phyloP scores from a whole-genome alignment of 2,329 filamentous ascomycete genomes.

The Fusarium duplospermum region DNA sequence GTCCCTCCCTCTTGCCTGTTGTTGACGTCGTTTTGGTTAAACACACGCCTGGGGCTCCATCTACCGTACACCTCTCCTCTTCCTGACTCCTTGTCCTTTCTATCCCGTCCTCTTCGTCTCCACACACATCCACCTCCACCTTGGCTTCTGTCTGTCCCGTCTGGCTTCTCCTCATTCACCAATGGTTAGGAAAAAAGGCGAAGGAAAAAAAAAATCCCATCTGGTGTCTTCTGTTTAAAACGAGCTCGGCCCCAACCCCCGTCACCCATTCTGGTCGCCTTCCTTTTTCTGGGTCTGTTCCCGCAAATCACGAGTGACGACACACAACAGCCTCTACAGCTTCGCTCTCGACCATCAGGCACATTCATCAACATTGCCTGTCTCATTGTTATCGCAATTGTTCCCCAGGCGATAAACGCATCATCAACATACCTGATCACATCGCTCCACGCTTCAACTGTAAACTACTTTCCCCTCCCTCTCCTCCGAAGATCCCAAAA shows the following conservation, averaged over 20 bases:
- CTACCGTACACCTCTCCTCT: background rate
- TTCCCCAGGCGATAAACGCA: slow-evolving; percentile 17
- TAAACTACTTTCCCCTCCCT: slow-evolving; percentile 34
- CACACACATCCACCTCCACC: slow-evolving; percentile 37
- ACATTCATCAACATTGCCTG: background rate
- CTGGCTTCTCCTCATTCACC: slow-evolving; percentile 32
- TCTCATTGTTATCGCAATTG: slow-evolving; percentile 12
- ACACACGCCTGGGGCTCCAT: slow-evolving; percentile 8
- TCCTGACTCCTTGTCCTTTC: background rate
- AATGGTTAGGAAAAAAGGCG: background rate
- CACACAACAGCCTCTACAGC: slow-evolving; percentile 13
- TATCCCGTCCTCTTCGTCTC: slow-evolving; percentile 30
- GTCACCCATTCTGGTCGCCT: slow-evolving; percentile 26
- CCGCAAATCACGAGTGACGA: slow-evolving; percentile 32
- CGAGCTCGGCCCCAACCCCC: slow-evolving; percentile 33
- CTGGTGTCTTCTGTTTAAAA: slow-evolving; percentile 33
- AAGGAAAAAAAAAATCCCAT: slow-evolving; percentile 15
- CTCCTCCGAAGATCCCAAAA: slow-evolving; percentile 30
- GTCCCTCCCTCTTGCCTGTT: slow-evolving; percentile 14
- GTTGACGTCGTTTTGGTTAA: slow-evolving; percentile 33
- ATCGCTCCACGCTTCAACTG: slow-evolving; percentile 22
- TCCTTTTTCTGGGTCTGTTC: slow-evolving; percentile 28
- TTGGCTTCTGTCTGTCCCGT: slow-evolving; percentile 24
- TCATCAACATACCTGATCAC: slow-evolving; percentile 24
- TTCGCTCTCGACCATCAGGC: background rate